phyloP scores from a whole-genome alignment of 2,329 filamentous ascomycete genomes.

The Colletotrichum limetticola region DNA sequence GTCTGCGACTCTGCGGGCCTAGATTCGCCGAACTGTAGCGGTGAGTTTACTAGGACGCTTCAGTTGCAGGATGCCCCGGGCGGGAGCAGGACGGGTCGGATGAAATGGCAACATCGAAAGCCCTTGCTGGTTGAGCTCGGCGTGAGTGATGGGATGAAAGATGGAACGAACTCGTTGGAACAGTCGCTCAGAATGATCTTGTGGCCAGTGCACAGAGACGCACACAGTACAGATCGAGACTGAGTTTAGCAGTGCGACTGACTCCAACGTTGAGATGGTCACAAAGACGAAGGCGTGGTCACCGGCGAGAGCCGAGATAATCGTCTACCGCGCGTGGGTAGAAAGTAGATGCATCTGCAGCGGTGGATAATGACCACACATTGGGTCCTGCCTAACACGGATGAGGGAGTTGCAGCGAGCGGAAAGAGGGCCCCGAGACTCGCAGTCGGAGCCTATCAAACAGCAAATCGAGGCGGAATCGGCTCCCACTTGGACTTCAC shows the following conservation, averaged over 20 bases:
- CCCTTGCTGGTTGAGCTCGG: neutral
- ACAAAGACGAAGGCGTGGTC: too few species aligned
- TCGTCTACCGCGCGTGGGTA: neutral
- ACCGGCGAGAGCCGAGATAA: neutral
- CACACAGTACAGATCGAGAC: neutral
- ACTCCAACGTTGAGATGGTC: too few species aligned
- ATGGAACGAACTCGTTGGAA: neutral
- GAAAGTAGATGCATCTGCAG: neutral
- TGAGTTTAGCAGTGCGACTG: too few species aligned
- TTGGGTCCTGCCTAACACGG: neutral
- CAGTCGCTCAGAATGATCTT: too few species aligned
- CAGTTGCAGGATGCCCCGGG: neutral
- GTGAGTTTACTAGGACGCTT: neutral
- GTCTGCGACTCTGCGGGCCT: neutral
- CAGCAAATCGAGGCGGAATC: neutral
- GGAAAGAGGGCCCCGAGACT: neutral
- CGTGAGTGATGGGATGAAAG: neutral
- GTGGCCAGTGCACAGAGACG: neutral
- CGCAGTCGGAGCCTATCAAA: neutral
- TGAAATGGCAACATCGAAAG: neutral
- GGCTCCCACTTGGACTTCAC: neutral
- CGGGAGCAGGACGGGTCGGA: neutral
- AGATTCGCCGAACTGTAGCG: constrained; percentile 7
- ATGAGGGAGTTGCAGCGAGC: neutral
- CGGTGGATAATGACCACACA: neutral